phyloP scores from a whole-genome alignment of 2,329 filamentous ascomycete species.

The Aurifilum marmelostoma region DNA sequence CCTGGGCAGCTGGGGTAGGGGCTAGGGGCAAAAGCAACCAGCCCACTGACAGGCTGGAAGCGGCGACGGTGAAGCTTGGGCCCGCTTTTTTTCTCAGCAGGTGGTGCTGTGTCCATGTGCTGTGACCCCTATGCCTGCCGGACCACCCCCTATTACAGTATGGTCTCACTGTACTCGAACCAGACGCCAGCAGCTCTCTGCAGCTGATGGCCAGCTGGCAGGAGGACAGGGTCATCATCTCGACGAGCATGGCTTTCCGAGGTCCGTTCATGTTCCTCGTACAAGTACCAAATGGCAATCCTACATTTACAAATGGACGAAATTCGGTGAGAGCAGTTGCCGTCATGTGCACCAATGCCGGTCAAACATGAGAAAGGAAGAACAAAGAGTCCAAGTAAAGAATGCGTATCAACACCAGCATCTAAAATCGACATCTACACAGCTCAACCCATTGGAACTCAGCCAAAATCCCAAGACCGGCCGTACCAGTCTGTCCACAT shows the following conservation, averaged over 20 bases:
- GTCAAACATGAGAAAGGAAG: not conserved
- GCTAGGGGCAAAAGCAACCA: not conserved
- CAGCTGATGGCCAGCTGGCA: slow-evolving; percentile 18
- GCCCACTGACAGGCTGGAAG: slow-evolving; percentile 1
- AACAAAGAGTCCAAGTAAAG: not conserved
- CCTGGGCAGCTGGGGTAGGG: too few species aligned
- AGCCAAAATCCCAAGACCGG: slow-evolving; percentile 14
- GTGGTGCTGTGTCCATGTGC: not conserved
- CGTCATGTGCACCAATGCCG: slow-evolving; percentile 16
- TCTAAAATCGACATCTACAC: not conserved
- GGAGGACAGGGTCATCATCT: not conserved
- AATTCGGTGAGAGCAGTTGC: not conserved
- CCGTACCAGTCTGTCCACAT: slow-evolving; percentile 28
- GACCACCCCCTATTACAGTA: too few species aligned
- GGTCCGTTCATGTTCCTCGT: not conserved
- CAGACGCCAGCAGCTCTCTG: too few species aligned
- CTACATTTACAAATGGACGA: not conserved
- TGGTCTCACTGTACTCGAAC: too few species aligned
- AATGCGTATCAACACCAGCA: not conserved
- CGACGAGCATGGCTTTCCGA: not conserved
- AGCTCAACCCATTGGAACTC: not conserved
- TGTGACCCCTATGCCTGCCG: not conserved
- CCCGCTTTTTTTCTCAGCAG: not conserved
- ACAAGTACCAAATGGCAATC: not conserved
- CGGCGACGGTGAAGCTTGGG: slow-evolving; percentile 3